Conservation (phyloP, 139 green algal species). For the Coccomyxa sp. region DNA sequence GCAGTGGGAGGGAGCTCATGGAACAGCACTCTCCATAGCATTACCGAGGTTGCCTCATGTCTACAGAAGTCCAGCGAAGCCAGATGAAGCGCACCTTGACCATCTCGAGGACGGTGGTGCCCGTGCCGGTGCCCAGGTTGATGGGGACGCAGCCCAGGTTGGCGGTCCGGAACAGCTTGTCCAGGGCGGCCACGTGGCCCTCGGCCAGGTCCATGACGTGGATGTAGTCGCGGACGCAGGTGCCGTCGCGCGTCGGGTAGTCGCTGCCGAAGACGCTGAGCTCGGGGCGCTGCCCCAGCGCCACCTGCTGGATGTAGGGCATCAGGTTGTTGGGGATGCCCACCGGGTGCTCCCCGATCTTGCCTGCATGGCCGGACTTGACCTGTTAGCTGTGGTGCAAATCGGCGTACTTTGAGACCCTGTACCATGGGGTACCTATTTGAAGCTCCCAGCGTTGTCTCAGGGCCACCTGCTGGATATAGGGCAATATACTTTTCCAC, state of each 20-base stretch:
- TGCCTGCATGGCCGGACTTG: constrained; percentile 32
- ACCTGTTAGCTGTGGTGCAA: too few relatives aligned
- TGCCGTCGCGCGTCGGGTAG: constrained; percentile 89
- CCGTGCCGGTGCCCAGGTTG: constrained; percentile 94
- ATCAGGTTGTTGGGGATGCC: constrained; percentile 99
- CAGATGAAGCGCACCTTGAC: constrained; percentile 45
- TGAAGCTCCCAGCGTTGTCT: too few relatives aligned
- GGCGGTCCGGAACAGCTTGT: constrained; percentile 56
- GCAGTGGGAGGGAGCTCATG: not conserved
- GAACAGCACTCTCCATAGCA: not conserved
- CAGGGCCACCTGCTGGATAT: too few relatives aligned
- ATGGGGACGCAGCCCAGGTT: constrained; percentile 70
- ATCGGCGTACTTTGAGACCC: too few relatives aligned
- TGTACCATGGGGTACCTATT: too few relatives aligned
- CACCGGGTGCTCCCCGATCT: constrained; percentile 92
- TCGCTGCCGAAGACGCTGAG: constrained; percentile 93
- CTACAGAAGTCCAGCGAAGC: too few relatives aligned
- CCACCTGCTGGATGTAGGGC: constrained; percentile 98
- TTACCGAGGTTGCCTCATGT: not conserved
- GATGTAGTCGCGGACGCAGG: constrained; percentile 96
- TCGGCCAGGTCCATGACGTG: constrained; percentile 94
- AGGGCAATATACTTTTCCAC: too few relatives aligned
- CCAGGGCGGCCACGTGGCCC: constrained; percentile 76
- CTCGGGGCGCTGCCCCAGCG: constrained; percentile 73
- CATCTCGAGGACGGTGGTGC: constrained; percentile 96